Evolutionary conservation across 768 basidiomycete genomes (phyloP).

Genomic region (Boletales sp.): DNA sequence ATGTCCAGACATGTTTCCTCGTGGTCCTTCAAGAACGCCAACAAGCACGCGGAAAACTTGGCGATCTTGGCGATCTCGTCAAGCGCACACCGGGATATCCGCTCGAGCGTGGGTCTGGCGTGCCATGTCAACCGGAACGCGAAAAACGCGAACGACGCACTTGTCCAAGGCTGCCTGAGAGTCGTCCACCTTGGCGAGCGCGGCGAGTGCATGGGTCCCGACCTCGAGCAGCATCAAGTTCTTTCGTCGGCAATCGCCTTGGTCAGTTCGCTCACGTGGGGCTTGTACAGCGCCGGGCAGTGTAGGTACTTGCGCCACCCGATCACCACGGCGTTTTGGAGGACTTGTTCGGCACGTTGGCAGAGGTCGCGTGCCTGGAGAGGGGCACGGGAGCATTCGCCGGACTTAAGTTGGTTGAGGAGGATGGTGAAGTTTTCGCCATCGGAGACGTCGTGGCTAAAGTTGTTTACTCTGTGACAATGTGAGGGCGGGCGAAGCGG

Average conservation of each 20-base stretch:
- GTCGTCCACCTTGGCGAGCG: constrained; percentile 57
- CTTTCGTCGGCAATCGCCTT: constrained; percentile 70
- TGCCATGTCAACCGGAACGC: neutral
- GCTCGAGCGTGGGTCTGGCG: constrained; percentile 62
- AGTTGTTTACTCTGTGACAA: constrained; percentile 84
- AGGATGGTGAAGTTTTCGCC: constrained; percentile 98
- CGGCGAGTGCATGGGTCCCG: constrained; percentile 73
- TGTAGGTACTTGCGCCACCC: constrained; percentile 93
- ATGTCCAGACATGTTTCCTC: constrained; percentile 49
- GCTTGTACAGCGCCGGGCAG: constrained; percentile 66
- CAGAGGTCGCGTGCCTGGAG: constrained; percentile 81
- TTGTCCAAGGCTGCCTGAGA: constrained; percentile 58
- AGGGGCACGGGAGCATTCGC: constrained; percentile 86
- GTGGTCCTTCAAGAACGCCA: constrained; percentile 57
- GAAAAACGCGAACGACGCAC: constrained; percentile 40
- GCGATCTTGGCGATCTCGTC: constrained; percentile 63
- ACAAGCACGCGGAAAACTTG: constrained; percentile 80
- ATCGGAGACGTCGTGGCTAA: constrained; percentile 95
- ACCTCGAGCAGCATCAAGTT: constrained; percentile 55
- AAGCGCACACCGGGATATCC: constrained; percentile 55
- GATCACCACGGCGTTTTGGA: constrained; percentile 91
- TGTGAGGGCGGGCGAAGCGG: constrained; percentile 1
- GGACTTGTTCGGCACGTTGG: constrained; percentile 86
- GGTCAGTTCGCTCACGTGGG: constrained; percentile 71
- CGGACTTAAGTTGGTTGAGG: constrained; percentile 92